Base-by-base conservation (phyloP, 2,329 filamentous ascomycete genomes). In the Exophiala lecanii-corni region DNA sequence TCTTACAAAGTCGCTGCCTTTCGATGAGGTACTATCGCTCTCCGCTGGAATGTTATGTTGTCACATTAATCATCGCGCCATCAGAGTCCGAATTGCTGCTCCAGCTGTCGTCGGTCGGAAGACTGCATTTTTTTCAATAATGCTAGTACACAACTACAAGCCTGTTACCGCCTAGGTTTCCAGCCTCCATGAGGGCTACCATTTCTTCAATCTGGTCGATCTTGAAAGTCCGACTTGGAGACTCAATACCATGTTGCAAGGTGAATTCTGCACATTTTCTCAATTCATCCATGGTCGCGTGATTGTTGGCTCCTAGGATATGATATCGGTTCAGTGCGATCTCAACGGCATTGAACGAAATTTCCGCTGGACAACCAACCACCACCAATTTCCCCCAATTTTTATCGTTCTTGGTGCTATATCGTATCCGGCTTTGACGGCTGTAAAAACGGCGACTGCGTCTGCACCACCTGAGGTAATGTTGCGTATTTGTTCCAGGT, bases 141-240 rank as follows among this genome's bases (percentile, higher is more conserved):
- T n/a, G n/a, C n/a, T 20, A 18, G 33, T 35, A 35, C 33, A 35
- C 28, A 12, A 45, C 36, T 5, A 45, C 30, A 23, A 45, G 18
- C 30, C 36, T 13, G 6, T 39, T 33, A 12, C 43, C 43, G 5
- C 25, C 38, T n/a, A 36, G 17, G 16, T 41, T 45, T 15, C 38
- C 30, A 12, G 19, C 31, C 37, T 36, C 21, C 43, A 45, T 45
- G 6, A 41, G 30, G 7, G 12, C 30, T 16, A 45, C 12, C 43
- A 45, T 45, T 5, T 45, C 37, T 2, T 23, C 37, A 18, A 45
- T 30, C 16, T 45, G 28, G 9, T 45, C 43, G 12, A 45, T 19
- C 10, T 36, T 35, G 21, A 41, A 41, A 15, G 37, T 30, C 18
- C 34, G 36, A 17, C 19, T 35, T 12, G 37, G 43, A 26, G 21